Evolutionary conservation across 2,329 filamentous ascomycete genomes (phyloP).

Genomic region (Neopestalotiopsis rosae): DNA sequence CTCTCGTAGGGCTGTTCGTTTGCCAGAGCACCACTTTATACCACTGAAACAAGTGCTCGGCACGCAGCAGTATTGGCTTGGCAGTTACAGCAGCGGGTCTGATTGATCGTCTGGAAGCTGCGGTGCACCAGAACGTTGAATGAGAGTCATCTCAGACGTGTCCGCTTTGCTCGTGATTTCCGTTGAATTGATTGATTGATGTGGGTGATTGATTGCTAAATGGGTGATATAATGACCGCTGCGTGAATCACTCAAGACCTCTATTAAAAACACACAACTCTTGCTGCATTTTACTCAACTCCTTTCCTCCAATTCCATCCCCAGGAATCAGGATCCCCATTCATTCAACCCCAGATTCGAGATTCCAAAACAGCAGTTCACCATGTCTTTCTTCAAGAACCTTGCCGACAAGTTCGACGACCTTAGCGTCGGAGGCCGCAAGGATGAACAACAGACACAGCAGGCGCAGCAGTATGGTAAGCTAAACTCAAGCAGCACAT

Average conservation of each 20-base stretch:
- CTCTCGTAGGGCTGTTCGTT: background rate
- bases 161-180: background rate
- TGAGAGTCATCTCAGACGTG: slow-evolving; percentile 1
- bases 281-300: background rate
- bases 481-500: background rate
- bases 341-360: background rate
- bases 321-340: background rate
- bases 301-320: background rate
- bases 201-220: background rate
- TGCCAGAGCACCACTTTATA: background rate
- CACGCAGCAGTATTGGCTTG: slow-evolving; percentile 8
- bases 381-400: slow-evolving; percentile 38
- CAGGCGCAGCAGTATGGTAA: slow-evolving; percentile 9
- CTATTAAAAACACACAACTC: background rate
- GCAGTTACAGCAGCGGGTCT: slow-evolving; percentile 8
- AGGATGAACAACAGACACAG: slow-evolving; percentile 26
- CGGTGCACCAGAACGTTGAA: background rate
- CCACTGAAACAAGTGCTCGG: slow-evolving; percentile 1
- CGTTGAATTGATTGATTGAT: background rate
- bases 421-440: slow-evolving; percentile 31
- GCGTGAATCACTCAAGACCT: background rate
- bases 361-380: slow-evolving; percentile 6
- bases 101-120: background rate
- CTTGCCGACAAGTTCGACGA: slow-evolving; percentile 36
- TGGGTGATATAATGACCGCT: background rate